Percentiles rank a stretch among this genome's conserved stretches.
Evolutionary conservation across 768 basidiomycete species (phyloP).

Genomic region (Collybiopsis luxurians): DNA sequence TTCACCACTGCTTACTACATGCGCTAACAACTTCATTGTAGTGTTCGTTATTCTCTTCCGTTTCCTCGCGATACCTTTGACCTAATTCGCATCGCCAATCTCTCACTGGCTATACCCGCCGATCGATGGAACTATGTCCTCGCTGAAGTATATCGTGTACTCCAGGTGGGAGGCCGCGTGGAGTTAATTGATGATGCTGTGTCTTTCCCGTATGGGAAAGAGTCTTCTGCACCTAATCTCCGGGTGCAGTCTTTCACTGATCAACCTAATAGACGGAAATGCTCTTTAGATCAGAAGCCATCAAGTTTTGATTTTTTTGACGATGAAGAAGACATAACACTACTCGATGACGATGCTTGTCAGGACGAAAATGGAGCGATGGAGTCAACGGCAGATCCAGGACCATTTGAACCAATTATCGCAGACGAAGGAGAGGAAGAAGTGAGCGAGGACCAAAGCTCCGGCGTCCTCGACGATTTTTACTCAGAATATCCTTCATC

Average conservation of each 20-base stretch:
- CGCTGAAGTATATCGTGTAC: constrained; percentile 58
- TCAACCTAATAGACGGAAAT: not conserved
- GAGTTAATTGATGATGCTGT: constrained; percentile 77
- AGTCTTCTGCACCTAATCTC: constrained; percentile 10
- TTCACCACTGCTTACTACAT: not conserved
- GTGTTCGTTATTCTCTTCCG: constrained; percentile 55
- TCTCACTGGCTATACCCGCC: constrained; percentile 59
- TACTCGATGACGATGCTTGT: not conserved
- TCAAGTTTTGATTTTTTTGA: not conserved
- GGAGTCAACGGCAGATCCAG: no score
- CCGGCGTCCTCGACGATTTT: not conserved
- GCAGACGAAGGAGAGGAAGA: not conserved
- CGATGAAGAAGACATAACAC: not conserved
- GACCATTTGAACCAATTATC: no score
- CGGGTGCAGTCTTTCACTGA: not conserved
- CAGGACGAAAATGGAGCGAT: not conserved
- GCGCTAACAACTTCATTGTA: constrained; percentile 18
- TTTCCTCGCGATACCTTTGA: constrained; percentile 66
- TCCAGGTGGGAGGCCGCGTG: constrained; percentile 57
- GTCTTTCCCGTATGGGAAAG: constrained; percentile 54
- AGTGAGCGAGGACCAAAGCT: not conserved
- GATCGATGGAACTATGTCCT: constrained; percentile 60
- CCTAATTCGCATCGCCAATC: constrained; percentile 69
- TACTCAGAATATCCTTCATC: constrained; percentile 1
- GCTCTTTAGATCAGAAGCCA: not conserved